These are phyloP conservation scores for Fusarium brevicatenulatum DNA, from an alignment of 2,329 filamentous ascomycete genomes.

Conservation along the genomic window DNA sequence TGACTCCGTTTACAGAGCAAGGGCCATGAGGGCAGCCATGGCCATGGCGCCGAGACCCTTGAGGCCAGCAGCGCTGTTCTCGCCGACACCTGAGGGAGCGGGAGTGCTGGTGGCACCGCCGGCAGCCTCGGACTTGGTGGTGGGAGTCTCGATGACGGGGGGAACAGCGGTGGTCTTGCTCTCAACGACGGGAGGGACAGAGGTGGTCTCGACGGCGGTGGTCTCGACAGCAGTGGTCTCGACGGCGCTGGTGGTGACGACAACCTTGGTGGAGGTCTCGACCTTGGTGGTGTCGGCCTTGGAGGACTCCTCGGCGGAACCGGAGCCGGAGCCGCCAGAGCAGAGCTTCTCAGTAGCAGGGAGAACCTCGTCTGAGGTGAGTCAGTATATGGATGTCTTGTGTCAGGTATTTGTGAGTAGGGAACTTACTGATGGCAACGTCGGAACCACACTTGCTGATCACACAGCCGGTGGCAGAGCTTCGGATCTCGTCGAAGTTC, in stretches of 20 bases:
- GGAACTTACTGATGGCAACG: constrained; percentile 51
- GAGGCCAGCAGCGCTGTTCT: constrained; percentile 46
- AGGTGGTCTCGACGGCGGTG: constrained; percentile 4
- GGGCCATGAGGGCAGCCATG: constrained; percentile 47
- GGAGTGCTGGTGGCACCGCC: constrained; percentile 10
- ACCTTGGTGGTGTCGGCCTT: constrained; percentile 5
- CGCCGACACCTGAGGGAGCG: constrained; percentile 34
- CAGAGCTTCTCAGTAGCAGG: constrained; percentile 52
- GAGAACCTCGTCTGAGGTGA: constrained; percentile 50
- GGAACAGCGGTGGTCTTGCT: constrained; percentile 21
- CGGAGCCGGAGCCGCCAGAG: constrained; percentile 29
- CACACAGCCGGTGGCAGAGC: constrained; percentile 50
- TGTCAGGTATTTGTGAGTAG: background rate
- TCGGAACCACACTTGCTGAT: constrained; percentile 50
- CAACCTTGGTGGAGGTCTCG: constrained; percentile 19
- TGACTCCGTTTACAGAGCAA: constrained; percentile 51
- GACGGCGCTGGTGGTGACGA: constrained; percentile 1
- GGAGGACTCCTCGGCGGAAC: constrained; percentile 9
- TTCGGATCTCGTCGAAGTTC: constrained; percentile 48
- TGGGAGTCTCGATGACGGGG: constrained; percentile 21
- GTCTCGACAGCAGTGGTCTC: constrained; percentile 17
- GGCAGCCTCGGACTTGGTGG: constrained; percentile 9
- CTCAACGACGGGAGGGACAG: constrained; percentile 24
- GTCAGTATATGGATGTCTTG: constrained; percentile 25
- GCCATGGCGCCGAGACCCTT: constrained; percentile 48